Conservation (phyloP, 1,284 basidiomycete species). For the Leccinum subrobustum region DNA sequence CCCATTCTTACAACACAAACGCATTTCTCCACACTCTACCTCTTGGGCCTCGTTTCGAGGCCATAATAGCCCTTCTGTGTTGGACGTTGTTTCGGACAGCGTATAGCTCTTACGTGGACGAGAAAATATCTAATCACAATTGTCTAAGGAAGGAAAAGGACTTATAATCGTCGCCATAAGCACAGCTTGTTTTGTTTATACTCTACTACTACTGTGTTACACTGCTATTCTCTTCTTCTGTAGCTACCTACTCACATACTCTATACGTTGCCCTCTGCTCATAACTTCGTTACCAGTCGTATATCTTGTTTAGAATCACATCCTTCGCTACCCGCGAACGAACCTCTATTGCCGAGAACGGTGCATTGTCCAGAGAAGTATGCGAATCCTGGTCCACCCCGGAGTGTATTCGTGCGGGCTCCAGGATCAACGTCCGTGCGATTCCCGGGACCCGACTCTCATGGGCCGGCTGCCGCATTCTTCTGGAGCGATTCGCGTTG, state of each 20-base stretch:
- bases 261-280: conserved; percentile 9
- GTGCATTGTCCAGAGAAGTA: neutral
- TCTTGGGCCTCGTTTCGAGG: conserved; percentile 5
- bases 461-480: neutral
- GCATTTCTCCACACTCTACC: conserved; percentile 2
- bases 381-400: conserved; percentile 11
- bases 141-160: conserved; percentile 21
- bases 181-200: conserved; percentile 7
- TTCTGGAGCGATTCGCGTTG: conserved; percentile 9
- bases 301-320: conserved; percentile 1
- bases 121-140: conserved; percentile 20
- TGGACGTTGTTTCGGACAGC: conserved; percentile 8
- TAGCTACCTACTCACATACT: conserved; percentile 17
- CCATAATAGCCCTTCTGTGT: conserved; percentile 5
- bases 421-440: conserved; percentile 3
- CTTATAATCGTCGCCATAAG: conserved; percentile 14
- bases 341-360: neutral
- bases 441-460: neutral
- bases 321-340: neutral
- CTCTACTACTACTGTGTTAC: conserved; percentile 6
- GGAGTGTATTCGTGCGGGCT: neutral
- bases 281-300: conserved; percentile 1
- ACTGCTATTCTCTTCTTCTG: conserved; percentile 10
- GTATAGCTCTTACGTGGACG: conserved; percentile 2
- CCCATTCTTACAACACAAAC: neutral